Evolutionary conservation across 1,284 basidiomycete genomes (phyloP).

Genomic region (Stygiomarasmius scandens): DNA sequence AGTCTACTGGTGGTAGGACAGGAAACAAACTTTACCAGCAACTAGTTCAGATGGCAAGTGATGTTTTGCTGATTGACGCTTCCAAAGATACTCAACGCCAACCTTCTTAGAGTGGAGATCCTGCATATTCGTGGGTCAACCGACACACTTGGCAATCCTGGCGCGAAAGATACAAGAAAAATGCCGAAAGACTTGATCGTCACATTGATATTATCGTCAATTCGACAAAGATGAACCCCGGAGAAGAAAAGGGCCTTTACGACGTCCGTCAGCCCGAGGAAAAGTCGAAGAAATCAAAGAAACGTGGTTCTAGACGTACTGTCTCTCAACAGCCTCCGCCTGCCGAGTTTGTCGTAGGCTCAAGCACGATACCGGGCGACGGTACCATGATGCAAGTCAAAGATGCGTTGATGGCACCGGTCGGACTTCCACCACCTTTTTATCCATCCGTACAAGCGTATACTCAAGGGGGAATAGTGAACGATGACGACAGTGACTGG

Average conservation of each 20-base stretch:
- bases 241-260: slow-evolving; percentile 77
- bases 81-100: background rate
- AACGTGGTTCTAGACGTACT: slow-evolving; percentile 36
- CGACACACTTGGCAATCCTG: slow-evolving; percentile 88
- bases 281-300: slow-evolving; percentile 59
- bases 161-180: slow-evolving; percentile 85
- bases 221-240: slow-evolving; percentile 62
- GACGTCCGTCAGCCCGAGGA: slow-evolving; percentile 73
- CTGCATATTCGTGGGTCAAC: slow-evolving; percentile 74
- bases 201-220: slow-evolving; percentile 67
- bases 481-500: slow-evolving; percentile 64
- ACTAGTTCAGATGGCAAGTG: slow-evolving; percentile 52
- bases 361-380: slow-evolving; percentile 6
- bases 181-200: slow-evolving; percentile 62
- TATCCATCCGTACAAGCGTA: slow-evolving; percentile 19
- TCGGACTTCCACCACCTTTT: background rate
- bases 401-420: background rate
- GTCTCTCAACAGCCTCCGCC: background rate
- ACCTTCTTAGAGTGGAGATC: slow-evolving; percentile 59
- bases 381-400: slow-evolving; percentile 9
- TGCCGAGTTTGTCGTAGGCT: slow-evolving; percentile 12
- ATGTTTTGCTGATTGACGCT: background rate
- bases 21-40: slow-evolving; percentile 29
- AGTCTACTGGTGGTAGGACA: slow-evolving; percentile 15
- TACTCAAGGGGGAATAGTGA: slow-evolving; percentile 52